Percentiles rank a stretch among this genome's conserved stretches.
phyloP scores from a whole-genome alignment of 441 rosid species.

The Bruguiera hainesii region DNA sequence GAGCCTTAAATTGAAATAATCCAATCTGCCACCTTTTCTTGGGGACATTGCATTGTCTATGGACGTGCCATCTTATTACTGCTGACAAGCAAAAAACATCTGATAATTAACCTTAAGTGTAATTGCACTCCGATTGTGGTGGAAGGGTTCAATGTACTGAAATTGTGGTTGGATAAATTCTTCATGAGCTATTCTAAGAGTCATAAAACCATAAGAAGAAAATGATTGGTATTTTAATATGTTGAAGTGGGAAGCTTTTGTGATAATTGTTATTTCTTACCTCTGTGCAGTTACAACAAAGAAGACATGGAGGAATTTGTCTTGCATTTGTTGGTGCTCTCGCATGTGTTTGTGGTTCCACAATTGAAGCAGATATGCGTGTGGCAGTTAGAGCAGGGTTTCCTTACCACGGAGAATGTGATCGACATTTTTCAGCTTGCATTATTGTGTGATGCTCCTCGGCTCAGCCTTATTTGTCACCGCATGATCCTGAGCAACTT shows the following conservation, averaged over 20 bases:
- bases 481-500: constrained; percentile 56
- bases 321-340: constrained; percentile 60
- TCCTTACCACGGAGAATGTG: constrained; percentile 62
- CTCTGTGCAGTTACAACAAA: constrained; percentile 57
- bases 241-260: not conserved
- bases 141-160: not conserved
- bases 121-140: not conserved
- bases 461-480: constrained; percentile 62
- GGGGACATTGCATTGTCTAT: too few relatives aligned
- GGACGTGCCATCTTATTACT: too few relatives aligned
- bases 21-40: too few relatives aligned
- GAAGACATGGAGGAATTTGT: constrained; percentile 67
- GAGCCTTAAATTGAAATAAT: not conserved
- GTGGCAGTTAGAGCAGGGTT: constrained; percentile 43
- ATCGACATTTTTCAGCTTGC: constrained; percentile 79
- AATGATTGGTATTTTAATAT: too few relatives aligned
- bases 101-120: not conserved
- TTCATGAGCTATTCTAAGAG: too few relatives aligned
- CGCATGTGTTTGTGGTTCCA: constrained; percentile 72
- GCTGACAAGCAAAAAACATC: too few relatives aligned
- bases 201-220: too few relatives aligned
- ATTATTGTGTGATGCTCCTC: constrained; percentile 77
- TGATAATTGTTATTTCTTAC: constrained; percentile 13
- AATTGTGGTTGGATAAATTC: not conserved
- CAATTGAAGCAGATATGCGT: constrained; percentile 60